Percentiles rank a stretch among this genome's conserved stretches.
Conservation (phyloP, 805 yeast genomes). For the Pichia deserticola region DNA sequence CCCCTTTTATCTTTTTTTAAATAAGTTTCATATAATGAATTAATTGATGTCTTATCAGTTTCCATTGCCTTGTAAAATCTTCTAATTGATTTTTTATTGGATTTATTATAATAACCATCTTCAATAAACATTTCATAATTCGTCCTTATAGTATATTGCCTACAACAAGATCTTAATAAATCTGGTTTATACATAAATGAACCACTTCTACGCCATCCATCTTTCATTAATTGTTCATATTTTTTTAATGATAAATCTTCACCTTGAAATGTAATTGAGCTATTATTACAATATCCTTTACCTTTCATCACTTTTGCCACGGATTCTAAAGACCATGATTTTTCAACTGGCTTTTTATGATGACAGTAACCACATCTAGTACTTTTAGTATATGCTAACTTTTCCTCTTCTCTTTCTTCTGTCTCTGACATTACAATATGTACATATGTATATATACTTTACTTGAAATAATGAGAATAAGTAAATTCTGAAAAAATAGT, state of each 20-base stretch:
- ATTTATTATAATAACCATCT: conserved; percentile 40
- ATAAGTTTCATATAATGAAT: neutral
- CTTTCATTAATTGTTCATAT: conserved; percentile 60
- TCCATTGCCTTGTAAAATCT: conserved; percentile 41
- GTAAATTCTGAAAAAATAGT: too few species aligned
- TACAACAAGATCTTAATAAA: conserved; percentile 64
- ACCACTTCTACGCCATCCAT: conserved; percentile 80
- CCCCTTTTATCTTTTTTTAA: conserved; percentile 1
- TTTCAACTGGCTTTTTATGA: conserved; percentile 20
- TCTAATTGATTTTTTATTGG: conserved; percentile 58
- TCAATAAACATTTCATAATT: conserved; percentile 33
- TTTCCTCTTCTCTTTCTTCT: neutral
- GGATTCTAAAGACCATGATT: conserved; percentile 26
- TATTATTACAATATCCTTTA: conserved; percentile 19
- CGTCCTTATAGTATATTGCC: conserved; percentile 72
- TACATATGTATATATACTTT: neutral
- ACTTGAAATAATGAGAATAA: too few species aligned
- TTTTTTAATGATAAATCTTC: conserved; percentile 31
- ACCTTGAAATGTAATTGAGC: conserved; percentile 19
- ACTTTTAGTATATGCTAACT: conserved; percentile 28
- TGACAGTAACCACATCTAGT: conserved; percentile 72
- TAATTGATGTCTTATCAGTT: neutral
- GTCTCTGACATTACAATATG: neutral
- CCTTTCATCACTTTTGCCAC: conserved; percentile 5
- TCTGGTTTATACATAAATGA: conserved; percentile 52